Evolutionary conservation across 768 basidiomycete species (phyloP).

Genomic region (Collybia sordida): DNA sequence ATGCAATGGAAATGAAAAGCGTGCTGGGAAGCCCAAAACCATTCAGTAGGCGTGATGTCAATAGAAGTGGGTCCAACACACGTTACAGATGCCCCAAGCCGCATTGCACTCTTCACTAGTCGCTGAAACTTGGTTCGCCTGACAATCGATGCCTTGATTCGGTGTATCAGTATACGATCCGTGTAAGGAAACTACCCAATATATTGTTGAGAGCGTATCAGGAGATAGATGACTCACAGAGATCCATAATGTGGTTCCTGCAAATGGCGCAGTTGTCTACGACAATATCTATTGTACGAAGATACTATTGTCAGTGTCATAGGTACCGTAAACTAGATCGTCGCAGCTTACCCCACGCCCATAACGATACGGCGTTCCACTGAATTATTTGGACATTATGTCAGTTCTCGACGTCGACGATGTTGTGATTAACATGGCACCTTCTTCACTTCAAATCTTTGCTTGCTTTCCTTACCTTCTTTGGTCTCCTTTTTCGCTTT

Average conservation of each 20-base stretch:
- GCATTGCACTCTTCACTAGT: constrained; percentile 97
- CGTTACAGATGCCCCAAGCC: constrained; percentile 99
- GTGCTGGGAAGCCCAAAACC: constrained; percentile 51
- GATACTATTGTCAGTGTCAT: constrained; percentile 6
- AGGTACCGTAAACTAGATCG: not conserved
- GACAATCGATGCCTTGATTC: constrained; percentile 93
- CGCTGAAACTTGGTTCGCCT: constrained; percentile 97
- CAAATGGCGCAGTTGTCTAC: constrained; percentile 99
- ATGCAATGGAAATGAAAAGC: constrained; percentile 99
- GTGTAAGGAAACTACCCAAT: too few species aligned
- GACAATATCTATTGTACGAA: constrained; percentile 75
- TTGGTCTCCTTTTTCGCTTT: constrained; percentile 48
- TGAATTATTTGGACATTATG: constrained; percentile 28
- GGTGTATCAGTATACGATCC: not conserved
- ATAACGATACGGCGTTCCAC: constrained; percentile 99
- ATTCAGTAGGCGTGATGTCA: constrained; percentile 2
- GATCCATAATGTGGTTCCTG: constrained; percentile 99
- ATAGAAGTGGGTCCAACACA: constrained; percentile 31
- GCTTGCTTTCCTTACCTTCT: constrained; percentile 66
- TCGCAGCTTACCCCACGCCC: constrained; percentile 85
- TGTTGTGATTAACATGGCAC: constrained; percentile 37
- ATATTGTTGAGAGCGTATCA: not conserved
- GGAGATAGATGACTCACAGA: constrained; percentile 60
- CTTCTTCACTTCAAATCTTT: constrained; percentile 99
- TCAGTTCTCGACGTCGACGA: constrained; percentile 1